Percentiles rank a stretch among this genome's conserved stretches.
Conservation (phyloP, 1,284 basidiomycete genomes). For the Ceratobasidium sp. region DNA sequence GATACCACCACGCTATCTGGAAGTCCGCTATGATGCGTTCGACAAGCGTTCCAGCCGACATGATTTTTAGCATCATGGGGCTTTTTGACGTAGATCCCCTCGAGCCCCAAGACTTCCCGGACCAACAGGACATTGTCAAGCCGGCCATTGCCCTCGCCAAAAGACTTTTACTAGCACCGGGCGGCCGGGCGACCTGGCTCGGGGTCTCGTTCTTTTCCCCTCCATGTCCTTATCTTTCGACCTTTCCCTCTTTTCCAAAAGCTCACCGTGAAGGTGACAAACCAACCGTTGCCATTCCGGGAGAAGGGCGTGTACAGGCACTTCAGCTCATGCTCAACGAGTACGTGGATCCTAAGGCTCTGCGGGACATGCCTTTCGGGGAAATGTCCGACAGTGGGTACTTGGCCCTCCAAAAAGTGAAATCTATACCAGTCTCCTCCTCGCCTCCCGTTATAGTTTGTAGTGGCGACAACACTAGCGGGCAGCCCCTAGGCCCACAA, state of each 20-base stretch:
- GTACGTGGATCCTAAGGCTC: background rate
- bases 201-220: background rate
- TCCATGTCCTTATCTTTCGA: slow-evolving; percentile 2
- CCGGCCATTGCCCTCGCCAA: slow-evolving; percentile 8
- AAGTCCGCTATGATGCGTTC: background rate
- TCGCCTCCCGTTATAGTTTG: too few species aligned
- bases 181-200: background rate
- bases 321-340: slow-evolving; percentile 1
- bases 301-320: background rate
- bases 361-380: background rate
- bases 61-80: slow-evolving; percentile 22
- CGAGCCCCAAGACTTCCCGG: background rate
- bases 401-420: too few species aligned
- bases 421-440: too few species aligned
- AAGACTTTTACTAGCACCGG: background rate
- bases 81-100: slow-evolving; percentile 4
- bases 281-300: background rate
- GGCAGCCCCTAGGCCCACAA: too few species aligned
- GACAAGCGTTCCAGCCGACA: background rate
- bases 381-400: background rate
- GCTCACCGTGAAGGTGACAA: background rate
- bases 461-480: too few species aligned
- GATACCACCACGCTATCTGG: background rate
- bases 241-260: slow-evolving; percentile 3
- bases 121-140: background rate